Evolutionary conservation across 164 flowering plant genomes (phyloP).

Genomic region (Dillenia suffruticosa): DNA sequence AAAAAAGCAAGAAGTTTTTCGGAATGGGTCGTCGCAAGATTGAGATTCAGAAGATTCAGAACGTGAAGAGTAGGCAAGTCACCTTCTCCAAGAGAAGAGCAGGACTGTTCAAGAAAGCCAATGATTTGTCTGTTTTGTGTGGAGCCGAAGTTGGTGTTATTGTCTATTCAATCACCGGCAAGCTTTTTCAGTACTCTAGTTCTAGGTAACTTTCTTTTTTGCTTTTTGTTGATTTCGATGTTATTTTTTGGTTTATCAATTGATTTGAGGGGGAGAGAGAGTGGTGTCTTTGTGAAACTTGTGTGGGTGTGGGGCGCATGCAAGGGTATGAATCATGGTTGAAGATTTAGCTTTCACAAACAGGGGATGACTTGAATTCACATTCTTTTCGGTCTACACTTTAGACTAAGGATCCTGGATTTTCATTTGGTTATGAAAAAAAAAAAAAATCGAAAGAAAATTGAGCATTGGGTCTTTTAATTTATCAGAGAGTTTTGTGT

Average conservation of each 20-base stretch:
- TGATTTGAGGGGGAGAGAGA: neutral
- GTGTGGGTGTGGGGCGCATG: too few species aligned
- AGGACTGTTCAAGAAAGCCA: constrained; percentile 50
- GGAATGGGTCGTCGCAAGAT: constrained; percentile 48
- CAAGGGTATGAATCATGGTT: too few species aligned
- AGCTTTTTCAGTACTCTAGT: constrained; percentile 35
- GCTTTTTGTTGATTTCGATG: neutral
- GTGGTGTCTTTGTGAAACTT: too few species aligned
- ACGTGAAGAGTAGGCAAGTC: constrained; percentile 44
- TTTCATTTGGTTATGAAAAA: too few species aligned
- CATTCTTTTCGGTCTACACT: too few species aligned
- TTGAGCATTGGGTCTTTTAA: too few species aligned
- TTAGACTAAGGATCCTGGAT: too few species aligned
- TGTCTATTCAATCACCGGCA: constrained; percentile 39
- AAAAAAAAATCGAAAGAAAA: too few species aligned
- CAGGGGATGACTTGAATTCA: too few species aligned
- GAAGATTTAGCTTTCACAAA: too few species aligned
- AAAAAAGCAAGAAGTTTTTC: constrained; percentile 6
- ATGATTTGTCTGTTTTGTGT: constrained; percentile 38
- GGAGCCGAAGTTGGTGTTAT: constrained; percentile 41
- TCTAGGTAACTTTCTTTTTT: constrained; percentile 14
- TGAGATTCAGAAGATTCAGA: constrained; percentile 52
- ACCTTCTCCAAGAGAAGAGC: constrained; percentile 45
- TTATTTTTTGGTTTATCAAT: neutral
- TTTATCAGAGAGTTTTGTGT: too few species aligned